Conservation (phyloP, 345 rosid genomes). For the Rhizophora apiculata region DNA sequence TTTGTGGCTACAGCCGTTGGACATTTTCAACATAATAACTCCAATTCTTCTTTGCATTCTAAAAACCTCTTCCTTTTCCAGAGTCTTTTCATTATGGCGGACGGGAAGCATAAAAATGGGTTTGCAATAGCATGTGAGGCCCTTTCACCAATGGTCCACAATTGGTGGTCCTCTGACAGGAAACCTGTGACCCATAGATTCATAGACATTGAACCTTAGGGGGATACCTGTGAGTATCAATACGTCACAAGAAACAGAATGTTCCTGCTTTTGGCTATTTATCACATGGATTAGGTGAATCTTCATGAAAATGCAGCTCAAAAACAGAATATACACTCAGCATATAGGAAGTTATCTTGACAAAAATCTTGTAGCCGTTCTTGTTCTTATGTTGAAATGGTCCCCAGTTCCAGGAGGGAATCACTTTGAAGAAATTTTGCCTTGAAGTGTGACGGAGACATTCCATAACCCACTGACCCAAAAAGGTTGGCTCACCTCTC, state of each 20-base stretch:
- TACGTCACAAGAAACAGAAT: conserved; percentile 24
- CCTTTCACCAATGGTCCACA: conserved; percentile 12
- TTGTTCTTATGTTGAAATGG: conserved; percentile 33
- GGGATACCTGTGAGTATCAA: conserved; percentile 22
- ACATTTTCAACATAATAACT: conserved; percentile 4
- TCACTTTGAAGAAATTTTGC: conserved; percentile 47
- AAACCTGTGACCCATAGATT: conserved; percentile 9
- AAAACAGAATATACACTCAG: conserved; percentile 19
- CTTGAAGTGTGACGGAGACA: conserved; percentile 71
- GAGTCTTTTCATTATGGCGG: conserved; percentile 3
- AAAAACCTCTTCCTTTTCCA: conserved; percentile 12
- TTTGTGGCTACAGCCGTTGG: too few relatives aligned
- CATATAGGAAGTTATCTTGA: conserved; percentile 18
- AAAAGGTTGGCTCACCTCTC: conserved; percentile 54
- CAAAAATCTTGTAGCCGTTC: conserved; percentile 22
- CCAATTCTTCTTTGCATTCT: conserved; percentile 1
- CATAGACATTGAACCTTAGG: conserved; percentile 21
- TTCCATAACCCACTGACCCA: conserved; percentile 60
- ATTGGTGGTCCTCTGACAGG: conserved; percentile 40
- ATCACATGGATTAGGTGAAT: conserved; percentile 23
- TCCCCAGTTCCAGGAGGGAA: conserved; percentile 63
- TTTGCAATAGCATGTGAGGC: conserved; percentile 19
- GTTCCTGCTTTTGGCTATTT: conserved; percentile 17
- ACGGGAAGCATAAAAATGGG: conserved; percentile 15
- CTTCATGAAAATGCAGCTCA: conserved; percentile 16